Evolutionary conservation across 192 early-diverging fungal species (phyloP).

Genomic region (Diversispora epigaea): DNA sequence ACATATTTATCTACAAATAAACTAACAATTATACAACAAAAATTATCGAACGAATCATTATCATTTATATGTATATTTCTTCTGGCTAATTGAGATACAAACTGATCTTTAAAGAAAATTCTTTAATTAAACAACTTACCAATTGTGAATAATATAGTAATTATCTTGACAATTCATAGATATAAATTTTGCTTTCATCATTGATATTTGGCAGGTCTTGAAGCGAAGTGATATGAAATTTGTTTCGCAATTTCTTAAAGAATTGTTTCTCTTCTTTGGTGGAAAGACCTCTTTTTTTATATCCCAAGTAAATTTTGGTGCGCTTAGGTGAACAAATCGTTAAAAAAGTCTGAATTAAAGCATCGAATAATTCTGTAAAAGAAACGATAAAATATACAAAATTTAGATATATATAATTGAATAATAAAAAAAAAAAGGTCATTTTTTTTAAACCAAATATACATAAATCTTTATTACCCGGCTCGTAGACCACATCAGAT

Average conservation of each 20-base stretch:
- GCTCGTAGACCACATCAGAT: slow-evolving; percentile 32
- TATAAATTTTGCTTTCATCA: slow-evolving; percentile 6
- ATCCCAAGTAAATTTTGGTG: slow-evolving; percentile 29
- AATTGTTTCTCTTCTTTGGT: slow-evolving; percentile 12
- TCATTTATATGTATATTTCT: no score
- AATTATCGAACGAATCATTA: no score
- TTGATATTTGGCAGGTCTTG: not conserved
- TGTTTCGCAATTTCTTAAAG: slow-evolving; percentile 1
- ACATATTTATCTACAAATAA: no score
- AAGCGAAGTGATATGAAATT: not conserved
- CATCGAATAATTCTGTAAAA: slow-evolving; percentile 25
- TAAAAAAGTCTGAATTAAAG: slow-evolving; percentile 20
- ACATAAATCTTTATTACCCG: slow-evolving; percentile 11
- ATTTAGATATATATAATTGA: not conserved
- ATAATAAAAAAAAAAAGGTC: not conserved
- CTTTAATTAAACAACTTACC: no score
- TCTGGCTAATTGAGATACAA: no score
- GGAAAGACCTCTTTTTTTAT: slow-evolving; percentile 19
- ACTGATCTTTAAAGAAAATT: no score
- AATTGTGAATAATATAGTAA: no score
- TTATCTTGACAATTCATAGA: slow-evolving; percentile 21
- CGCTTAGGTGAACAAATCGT: slow-evolving; percentile 1
- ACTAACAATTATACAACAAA: no score
- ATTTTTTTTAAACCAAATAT: not conserved
- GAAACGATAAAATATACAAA: not conserved